Base-by-base conservation (phyloP, 208 protist genomes). In the Acanthamoeba culbertsoni region DNA sequence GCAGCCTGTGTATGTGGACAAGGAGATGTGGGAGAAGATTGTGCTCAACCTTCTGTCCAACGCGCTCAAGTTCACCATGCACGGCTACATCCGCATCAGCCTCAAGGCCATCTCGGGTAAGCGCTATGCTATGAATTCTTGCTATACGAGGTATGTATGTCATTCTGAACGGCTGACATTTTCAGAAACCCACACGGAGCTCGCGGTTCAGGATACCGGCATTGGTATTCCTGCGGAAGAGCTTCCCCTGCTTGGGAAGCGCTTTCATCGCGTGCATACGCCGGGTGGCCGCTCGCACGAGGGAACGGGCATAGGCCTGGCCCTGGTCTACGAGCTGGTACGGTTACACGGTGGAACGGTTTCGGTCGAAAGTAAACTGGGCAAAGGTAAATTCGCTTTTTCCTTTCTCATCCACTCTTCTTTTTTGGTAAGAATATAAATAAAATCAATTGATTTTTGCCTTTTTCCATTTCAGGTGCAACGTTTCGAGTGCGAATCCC, bases 11-110 rank as follows among this genome's bases (percentile, higher is more conserved):
- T 93, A 86, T 40, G 90, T 94, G 28, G 93, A 94, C 68, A 62
- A 59, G 37, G 86, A 94, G 7, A 88, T 94, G 89, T 94, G 91
- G 86, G 93, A 94, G 73, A 94, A 93, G 62, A 94, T 94, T 18
- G 91, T 94, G 28, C 86, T 90, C 55, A 94, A 94, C 53, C 86
- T 94, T 28, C 37, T 94, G 14, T 94, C 93, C 31, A 94, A 94
- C 37, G 93, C 93, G 28, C 68, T 94, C n/a, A 94, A 94, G 63
- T 94, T 94, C 91, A 94, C 93, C 53, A 62, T 86, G 91, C 51
- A 88, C 35, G 93, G 93, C 18, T 33, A 91, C 16, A 91, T 91
- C 23, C 73, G 43, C 2, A 40, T 86, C 73, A 55, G 23, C 73
- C 33, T 37, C 6, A 86, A 86, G 43, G 14, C 73, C 23, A 18